Evolutionary conservation across 331 rosid genomes (phyloP), one percentile per base, ranked within the genome.

Genomic region (Cydonia oblonga): DNA sequence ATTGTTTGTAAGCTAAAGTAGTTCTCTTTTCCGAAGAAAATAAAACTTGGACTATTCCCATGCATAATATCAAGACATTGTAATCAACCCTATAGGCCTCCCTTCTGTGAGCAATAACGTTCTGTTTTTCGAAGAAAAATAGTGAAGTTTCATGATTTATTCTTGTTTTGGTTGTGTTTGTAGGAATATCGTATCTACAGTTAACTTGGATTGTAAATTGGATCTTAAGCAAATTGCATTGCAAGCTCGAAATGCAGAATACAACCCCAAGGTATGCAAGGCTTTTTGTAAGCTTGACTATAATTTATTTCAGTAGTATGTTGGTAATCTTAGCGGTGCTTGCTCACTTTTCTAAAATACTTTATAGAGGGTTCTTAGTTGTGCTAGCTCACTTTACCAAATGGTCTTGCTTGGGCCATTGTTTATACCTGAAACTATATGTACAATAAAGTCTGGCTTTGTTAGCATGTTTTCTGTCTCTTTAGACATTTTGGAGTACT

Each of bases 171-270:
- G 77, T 73, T 74, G 68, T 75, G 60, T 58, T 77, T 68, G 26
- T 74, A 95, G 97, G 84, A 91, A 91, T 78, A 95, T 91, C 69
- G 98, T 95, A 68, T 95, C 98, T 54, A 95, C 98, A 0, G 98
- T 95, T 46, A 95, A 91, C 81, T 82, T 95, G 85, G 97, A 95
- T 73, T 91, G 96, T 82, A 95, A 91, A 81, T 81, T 95, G 86
- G 97, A 95, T 82, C 97, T 95, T 3, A 91, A 95, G 86, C 77
- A 87, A 64, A 95, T 95, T 79, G 97, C 97, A 4, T 86, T 95
- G 35, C 96, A 87, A 80, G 98, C 98, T 73, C 93, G 96, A 78
- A 95, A 95, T 80, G 97, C 98, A 8, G 96, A 95, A 82, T 95
- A 95, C 88, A 95, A 91, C 83, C 97, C 98, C 76, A 95, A 95